Evolutionary conservation across 1,139 yeast species (phyloP).

Genomic region (Protomyces inundatus): DNA sequence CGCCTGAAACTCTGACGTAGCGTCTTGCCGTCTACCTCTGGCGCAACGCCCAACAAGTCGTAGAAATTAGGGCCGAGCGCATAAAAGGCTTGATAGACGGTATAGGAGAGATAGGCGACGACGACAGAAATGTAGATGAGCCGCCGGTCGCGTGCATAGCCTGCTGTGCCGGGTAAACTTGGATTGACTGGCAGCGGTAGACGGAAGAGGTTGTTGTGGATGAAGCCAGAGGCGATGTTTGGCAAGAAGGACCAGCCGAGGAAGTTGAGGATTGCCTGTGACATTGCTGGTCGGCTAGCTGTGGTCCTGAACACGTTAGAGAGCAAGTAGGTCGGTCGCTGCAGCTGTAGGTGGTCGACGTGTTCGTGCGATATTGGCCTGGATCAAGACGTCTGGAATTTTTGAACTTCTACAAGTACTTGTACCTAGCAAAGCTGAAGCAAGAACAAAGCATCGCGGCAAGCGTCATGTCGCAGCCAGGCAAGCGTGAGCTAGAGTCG

Average conservation of each 20-base stretch:
- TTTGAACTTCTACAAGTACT: too few relatives aligned
- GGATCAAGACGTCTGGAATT: too few relatives aligned
- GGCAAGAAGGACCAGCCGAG: conserved; percentile 27
- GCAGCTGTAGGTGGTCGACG: too few relatives aligned
- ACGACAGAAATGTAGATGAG: conserved; percentile 16
- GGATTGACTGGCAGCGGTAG: background rate
- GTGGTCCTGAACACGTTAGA: too few relatives aligned
- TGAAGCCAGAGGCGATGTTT: conserved; percentile 25
- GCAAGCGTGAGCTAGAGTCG: conserved; percentile 14
- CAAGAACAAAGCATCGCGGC: too few relatives aligned
- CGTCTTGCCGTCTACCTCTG: conserved; percentile 28
- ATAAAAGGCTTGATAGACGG: conserved; percentile 2
- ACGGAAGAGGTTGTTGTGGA: conserved; percentile 8
- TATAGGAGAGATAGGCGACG: conserved; percentile 13
- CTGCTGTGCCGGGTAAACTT: conserved; percentile 3
- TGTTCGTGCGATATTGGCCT: too few relatives aligned
- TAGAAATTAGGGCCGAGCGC: conserved; percentile 29
- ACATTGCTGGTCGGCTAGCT: background rate
- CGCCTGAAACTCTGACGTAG: conserved; percentile 34
- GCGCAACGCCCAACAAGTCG: conserved; percentile 28
- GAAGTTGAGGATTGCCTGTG: conserved; percentile 1
- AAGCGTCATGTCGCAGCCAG: background rate
- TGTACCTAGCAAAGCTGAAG: too few relatives aligned
- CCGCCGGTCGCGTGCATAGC: conserved; percentile 16
- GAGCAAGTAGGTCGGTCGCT: too few relatives aligned